Evolutionary conservation across 805 yeast genomes (phyloP).

Genomic region (Candida cerambycidarum): DNA sequence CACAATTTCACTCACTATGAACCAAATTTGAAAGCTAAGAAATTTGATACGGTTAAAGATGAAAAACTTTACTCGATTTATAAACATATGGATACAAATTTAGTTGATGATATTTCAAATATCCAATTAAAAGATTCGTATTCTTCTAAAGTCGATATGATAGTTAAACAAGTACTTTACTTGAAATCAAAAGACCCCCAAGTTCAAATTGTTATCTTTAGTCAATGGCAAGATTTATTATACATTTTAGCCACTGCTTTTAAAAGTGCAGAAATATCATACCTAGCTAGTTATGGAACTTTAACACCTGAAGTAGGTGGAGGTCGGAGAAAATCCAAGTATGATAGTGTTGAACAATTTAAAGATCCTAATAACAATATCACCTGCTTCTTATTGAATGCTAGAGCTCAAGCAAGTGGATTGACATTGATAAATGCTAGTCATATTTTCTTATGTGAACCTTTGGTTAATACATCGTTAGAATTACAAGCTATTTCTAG

Average conservation of each 20-base stretch:
- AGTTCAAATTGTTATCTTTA: slow-evolving; percentile 82
- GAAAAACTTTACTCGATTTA: slow-evolving; percentile 39
- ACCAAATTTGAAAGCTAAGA: slow-evolving; percentile 49
- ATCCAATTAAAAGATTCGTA: slow-evolving; percentile 43
- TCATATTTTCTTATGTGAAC: slow-evolving; percentile 91
- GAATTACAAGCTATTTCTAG: slow-evolving; percentile 92
- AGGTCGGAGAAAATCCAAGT: slow-evolving; percentile 26
- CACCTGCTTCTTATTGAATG: slow-evolving; percentile 85
- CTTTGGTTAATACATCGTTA: slow-evolving; percentile 80
- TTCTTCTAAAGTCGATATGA: slow-evolving; percentile 86
- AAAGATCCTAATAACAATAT: slow-evolving; percentile 54
- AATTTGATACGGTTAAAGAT: slow-evolving; percentile 25
- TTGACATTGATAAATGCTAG: slow-evolving; percentile 88
- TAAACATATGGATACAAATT: slow-evolving; percentile 41
- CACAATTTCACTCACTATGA: slow-evolving; percentile 68
- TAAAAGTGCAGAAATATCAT: slow-evolving; percentile 53
- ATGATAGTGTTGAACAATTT: slow-evolving; percentile 54
- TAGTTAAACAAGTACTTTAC: slow-evolving; percentile 69
- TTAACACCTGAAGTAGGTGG: slow-evolving; percentile 30
- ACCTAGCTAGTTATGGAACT: slow-evolving; percentile 53
- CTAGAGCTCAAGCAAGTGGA: slow-evolving; percentile 87
- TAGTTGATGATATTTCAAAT: slow-evolving; percentile 45
- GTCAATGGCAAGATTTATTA: slow-evolving; percentile 84
- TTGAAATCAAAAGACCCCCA: slow-evolving; percentile 54
- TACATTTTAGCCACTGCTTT: slow-evolving; percentile 67